Percentiles rank a stretch among this genome's conserved stretches.
These are phyloP conservation scores for Calendula officinalis DNA, from an alignment of 129 eudicot species.

Conservation along the genomic window DNA sequence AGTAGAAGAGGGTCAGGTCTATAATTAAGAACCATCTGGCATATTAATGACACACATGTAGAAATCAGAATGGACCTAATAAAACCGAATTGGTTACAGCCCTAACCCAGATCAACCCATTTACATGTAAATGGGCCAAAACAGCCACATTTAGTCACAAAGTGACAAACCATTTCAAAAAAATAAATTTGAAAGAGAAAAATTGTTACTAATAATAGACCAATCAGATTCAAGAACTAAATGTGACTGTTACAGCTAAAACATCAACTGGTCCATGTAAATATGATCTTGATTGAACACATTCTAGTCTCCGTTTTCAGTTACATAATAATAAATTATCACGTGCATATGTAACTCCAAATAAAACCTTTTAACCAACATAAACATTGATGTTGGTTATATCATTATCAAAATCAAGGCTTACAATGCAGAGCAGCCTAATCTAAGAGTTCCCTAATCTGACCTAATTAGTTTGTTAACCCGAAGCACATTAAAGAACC, in stretches of 20 bases:
- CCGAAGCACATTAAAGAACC: not conserved
- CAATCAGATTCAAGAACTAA: not conserved
- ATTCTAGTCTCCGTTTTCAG: too few species aligned
- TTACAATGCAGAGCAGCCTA: not conserved
- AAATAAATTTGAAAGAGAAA: not conserved
- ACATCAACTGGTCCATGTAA: constrained; percentile 11
- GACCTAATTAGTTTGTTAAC: not conserved
- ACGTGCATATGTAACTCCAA: too few species aligned
- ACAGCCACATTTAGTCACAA: not conserved
- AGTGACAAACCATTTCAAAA: not conserved
- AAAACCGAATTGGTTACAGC: not conserved
- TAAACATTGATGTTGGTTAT: not conserved
- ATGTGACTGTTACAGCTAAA: not conserved
- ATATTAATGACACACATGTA: constrained; percentile 19
- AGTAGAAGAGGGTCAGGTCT: constrained; percentile 19
- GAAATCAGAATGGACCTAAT: not conserved
- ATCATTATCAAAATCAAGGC: constrained; percentile 3
- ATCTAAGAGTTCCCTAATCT: not conserved
- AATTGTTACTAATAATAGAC: not conserved
- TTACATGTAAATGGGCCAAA: not conserved
- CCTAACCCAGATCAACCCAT: not conserved
- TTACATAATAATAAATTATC: too few species aligned
- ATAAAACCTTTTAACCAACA: not conserved
- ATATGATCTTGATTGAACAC: not conserved
- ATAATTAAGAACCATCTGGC: not conserved